phyloP scores from a whole-genome alignment of 2,329 filamentous ascomycete species.

The Fusarium cicatricum region DNA sequence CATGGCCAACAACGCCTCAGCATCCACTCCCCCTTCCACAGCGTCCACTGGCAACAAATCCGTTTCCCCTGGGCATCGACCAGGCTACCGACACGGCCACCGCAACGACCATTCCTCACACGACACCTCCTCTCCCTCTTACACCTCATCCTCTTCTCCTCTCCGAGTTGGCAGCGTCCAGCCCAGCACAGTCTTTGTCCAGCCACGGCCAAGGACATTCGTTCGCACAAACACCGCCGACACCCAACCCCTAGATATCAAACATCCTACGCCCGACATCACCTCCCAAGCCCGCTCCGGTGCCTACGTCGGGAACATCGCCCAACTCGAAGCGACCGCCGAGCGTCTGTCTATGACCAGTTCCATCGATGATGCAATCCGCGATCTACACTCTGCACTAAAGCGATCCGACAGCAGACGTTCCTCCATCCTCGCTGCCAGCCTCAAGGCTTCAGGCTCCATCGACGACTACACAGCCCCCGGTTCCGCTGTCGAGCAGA shows the following conservation, averaged over 20 bases:
- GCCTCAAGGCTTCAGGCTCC: conserved; percentile 46
- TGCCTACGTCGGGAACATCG: conserved; percentile 72
- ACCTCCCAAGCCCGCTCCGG: conserved; percentile 63
- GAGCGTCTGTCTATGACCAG: conserved; percentile 77
- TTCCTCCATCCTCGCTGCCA: conserved; percentile 67
- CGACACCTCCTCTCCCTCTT: conserved; percentile 24
- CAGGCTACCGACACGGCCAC: conserved; percentile 18
- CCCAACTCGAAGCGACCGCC: conserved; percentile 77
- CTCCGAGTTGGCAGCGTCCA: conserved; percentile 51
- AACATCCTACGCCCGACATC: conserved; percentile 69
- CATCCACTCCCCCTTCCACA: conserved; percentile 18
- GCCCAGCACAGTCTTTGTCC: conserved; percentile 54
- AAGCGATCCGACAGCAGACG: conserved; percentile 74
- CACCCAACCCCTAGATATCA: conserved; percentile 55
- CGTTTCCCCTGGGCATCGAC: conserved; percentile 37
- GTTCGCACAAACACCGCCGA: conserved; percentile 57
- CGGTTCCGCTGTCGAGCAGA: conserved; percentile 38
- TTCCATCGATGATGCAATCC: conserved; percentile 81
- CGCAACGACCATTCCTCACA: conserved; percentile 32
- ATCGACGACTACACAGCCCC: conserved; percentile 42
- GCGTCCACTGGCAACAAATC: conserved; percentile 27
- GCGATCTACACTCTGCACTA: conserved; percentile 74
- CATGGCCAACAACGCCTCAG: conserved; percentile 30
- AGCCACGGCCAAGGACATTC: conserved; percentile 55
- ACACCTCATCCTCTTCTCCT: conserved; percentile 38